A percentile compares a stretch with the other conserved stretches of the same genome.
These are phyloP conservation scores for Dioszegia aurantiaca DNA, from an alignment of 768 basidiomycete genomes.

Conservation along the genomic window DNA sequence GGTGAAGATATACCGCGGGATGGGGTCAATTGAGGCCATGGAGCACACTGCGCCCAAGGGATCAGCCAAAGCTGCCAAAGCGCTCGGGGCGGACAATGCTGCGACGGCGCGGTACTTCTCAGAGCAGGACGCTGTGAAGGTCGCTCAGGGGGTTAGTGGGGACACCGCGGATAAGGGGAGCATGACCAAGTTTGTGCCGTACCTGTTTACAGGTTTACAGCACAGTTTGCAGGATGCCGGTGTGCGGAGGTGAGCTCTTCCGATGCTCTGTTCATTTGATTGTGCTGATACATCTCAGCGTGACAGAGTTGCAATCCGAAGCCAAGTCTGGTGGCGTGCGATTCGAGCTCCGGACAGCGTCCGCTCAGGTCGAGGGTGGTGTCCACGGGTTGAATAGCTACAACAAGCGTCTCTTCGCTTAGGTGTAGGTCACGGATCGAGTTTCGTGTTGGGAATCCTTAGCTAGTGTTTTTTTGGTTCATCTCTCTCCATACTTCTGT, in stretches of 20 bases:
- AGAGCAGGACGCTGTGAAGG: conserved; percentile 86
- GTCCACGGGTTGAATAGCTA: conserved; percentile 94
- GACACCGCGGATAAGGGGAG: conserved; percentile 98
- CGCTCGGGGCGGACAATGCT: conserved; percentile 68
- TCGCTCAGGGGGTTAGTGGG: conserved; percentile 79
- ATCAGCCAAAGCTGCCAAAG: conserved; percentile 21
- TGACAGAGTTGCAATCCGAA: conserved; percentile 65
- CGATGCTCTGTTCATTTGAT: not conserved
- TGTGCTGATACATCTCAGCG: conserved; percentile 36
- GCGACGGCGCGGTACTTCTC: conserved; percentile 96
- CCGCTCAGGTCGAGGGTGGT: conserved; percentile 91
- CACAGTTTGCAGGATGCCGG: conserved; percentile 95
- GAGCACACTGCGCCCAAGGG: conserved; percentile 55
- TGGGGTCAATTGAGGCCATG: conserved; percentile 75
- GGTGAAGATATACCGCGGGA: conserved; percentile 97
- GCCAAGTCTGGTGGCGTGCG: conserved; percentile 68
- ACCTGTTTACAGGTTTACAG: conserved; percentile 59
- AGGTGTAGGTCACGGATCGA: too few relatives aligned
- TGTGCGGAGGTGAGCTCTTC: conserved; percentile 56
- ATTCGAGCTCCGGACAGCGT: conserved; percentile 90
- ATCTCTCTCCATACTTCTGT: not conserved
- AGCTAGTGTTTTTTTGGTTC: too few relatives aligned
- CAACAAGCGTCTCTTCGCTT: conserved; percentile 56
- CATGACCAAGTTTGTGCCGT: conserved; percentile 82
- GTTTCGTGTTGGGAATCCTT: too few relatives aligned